Percentiles rank a stretch among this genome's conserved stretches.
phyloP scores from a whole-genome alignment of 2,329 filamentous ascomycete species.

The Domatiomyces globalis region DNA sequence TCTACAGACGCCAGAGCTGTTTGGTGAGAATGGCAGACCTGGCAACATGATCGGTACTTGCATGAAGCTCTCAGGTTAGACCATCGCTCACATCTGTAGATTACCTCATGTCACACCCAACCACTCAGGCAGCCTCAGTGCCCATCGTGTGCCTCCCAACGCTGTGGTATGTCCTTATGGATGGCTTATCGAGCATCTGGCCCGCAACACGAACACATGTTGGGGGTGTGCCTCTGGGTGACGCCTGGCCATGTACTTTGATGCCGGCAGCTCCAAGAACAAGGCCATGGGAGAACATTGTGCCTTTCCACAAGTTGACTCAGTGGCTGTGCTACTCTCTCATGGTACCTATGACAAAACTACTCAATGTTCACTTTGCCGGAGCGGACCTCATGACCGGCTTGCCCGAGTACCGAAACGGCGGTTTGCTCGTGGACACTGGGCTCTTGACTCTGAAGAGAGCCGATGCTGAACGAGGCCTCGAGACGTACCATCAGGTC shows the following conservation, averaged over 20 bases:
- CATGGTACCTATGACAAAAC: conserved; percentile 75
- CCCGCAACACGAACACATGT: conserved; percentile 72
- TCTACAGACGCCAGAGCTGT: conserved; percentile 59
- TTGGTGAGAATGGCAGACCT: conserved; percentile 68
- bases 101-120: conserved; percentile 80
- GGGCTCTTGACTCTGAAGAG: conserved; percentile 65
- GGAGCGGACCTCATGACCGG: conserved; percentile 73
- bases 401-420: conserved; percentile 83
- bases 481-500: conserved; percentile 56
- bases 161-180: conserved; percentile 81
- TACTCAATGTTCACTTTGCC: conserved; percentile 68
- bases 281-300: conserved; percentile 62
- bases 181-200: conserved; percentile 77
- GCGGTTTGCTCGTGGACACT: conserved; percentile 72
- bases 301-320: conserved; percentile 86
- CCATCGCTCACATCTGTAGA: conserved; percentile 38
- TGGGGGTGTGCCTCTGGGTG: conserved; percentile 73
- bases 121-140: conserved; percentile 75
- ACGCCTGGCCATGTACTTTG: conserved; percentile 80
- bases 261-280: conserved; percentile 58
- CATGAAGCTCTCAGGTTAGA: conserved; percentile 2
- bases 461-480: conserved; percentile 53
- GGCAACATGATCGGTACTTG: conserved; percentile 76
- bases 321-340: conserved; percentile 92
- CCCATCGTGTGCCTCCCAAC: conserved; percentile 78